Evolutionary conservation across 768 basidiomycete species (phyloP).

Genomic region (Bullera alba): DNA sequence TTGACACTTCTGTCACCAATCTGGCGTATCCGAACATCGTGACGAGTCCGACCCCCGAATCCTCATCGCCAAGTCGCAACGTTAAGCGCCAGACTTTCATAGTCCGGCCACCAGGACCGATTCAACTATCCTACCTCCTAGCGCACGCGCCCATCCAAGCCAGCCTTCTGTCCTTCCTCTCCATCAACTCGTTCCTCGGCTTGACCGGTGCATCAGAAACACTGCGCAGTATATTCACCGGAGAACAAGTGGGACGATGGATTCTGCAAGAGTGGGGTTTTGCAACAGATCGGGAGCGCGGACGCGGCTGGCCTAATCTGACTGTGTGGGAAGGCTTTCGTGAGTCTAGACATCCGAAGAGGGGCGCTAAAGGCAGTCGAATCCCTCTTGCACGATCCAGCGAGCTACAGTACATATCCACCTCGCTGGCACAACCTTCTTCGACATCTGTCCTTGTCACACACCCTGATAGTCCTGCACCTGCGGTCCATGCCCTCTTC

Average conservation of each 20-base stretch:
- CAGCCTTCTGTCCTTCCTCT: constrained; percentile 27
- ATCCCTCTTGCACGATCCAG: constrained; percentile 40
- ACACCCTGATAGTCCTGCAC: constrained; percentile 41
- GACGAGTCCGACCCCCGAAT: neutral
- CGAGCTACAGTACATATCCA: constrained; percentile 39
- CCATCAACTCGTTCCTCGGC: constrained; percentile 40
- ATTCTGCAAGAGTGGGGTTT: constrained; percentile 39
- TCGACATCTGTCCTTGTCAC: constrained; percentile 39
- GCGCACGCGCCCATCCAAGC: constrained; percentile 21
- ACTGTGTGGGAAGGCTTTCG: constrained; percentile 45
- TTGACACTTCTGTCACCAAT: neutral
- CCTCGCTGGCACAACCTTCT: constrained; percentile 36
- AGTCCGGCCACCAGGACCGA: neutral
- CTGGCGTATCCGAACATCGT: neutral
- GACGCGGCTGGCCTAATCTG: constrained; percentile 40
- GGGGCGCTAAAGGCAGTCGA: constrained; percentile 32
- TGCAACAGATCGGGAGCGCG: constrained; percentile 18
- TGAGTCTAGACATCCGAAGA: constrained; percentile 16
- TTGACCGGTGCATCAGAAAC: constrained; percentile 25
- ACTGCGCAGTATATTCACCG: constrained; percentile 31
- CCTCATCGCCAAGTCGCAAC: neutral
- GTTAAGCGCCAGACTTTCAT: constrained; percentile 4
- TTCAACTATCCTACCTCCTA: constrained; percentile 13
- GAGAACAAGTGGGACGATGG: constrained; percentile 42
- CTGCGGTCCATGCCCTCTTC: constrained; percentile 34